phyloP scores from a whole-genome alignment of 768 basidiomycete genomes.

The Coprinopsis cinerea region DNA sequence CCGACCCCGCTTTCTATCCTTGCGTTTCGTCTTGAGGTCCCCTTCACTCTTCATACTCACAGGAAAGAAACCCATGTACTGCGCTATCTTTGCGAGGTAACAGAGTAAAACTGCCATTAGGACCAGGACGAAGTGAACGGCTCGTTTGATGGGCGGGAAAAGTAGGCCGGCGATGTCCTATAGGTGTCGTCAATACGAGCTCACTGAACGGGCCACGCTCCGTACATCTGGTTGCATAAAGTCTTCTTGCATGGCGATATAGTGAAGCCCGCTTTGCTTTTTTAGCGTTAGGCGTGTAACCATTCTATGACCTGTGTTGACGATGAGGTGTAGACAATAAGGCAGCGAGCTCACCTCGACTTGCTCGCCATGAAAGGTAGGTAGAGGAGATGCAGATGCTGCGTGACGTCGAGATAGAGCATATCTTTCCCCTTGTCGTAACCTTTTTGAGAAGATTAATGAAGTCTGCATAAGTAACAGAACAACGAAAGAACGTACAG shows the following conservation, averaged over 20 bases:
- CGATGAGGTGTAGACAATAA: not conserved
- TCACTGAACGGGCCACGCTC: no score
- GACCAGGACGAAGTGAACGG: not conserved
- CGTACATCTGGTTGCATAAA: slow-evolving; percentile 26
- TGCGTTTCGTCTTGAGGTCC: slow-evolving; percentile 2
- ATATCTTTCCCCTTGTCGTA: slow-evolving; percentile 35
- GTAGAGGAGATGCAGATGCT: slow-evolving; percentile 41
- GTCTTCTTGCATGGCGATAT: slow-evolving; percentile 46
- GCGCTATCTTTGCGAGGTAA: not conserved
- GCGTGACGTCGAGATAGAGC: slow-evolving; percentile 39
- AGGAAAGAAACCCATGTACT: not conserved
- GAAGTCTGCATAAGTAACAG: not conserved
- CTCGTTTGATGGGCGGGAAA: slow-evolving; percentile 4
- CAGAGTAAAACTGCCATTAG: not conserved
- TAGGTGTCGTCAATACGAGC: no score
- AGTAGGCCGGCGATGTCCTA: slow-evolving; percentile 4
- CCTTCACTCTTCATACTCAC: not conserved
- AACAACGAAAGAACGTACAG: slow-evolving; percentile 25
- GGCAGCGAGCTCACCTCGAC: slow-evolving; percentile 37
- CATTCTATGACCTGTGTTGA: slow-evolving; percentile 24
- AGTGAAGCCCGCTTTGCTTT: slow-evolving; percentile 29
- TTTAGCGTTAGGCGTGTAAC: slow-evolving; percentile 43
- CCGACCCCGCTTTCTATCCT: slow-evolving; percentile 1
- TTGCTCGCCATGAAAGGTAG: slow-evolving; percentile 34
- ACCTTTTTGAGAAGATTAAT: slow-evolving; percentile 23